Conservation (phyloP, 106 monocot species). For the Acanthochlamys bracteata region DNA sequence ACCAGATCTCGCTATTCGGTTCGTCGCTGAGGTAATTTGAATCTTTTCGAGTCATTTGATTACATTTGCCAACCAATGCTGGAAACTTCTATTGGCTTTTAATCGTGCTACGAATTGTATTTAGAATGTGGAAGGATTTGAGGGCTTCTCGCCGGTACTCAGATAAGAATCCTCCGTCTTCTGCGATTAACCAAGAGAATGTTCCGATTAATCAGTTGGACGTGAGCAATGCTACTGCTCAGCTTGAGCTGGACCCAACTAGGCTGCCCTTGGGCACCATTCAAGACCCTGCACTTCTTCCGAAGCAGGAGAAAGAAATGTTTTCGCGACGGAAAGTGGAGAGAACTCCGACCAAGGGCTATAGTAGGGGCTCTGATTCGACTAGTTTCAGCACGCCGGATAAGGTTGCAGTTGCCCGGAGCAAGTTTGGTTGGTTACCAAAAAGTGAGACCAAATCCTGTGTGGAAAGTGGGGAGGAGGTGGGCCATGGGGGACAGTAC, state of each 20-base stretch:
- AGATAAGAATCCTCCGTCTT: slow-evolving; percentile 11
- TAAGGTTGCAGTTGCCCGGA: slow-evolving; percentile 24
- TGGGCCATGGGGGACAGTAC: slow-evolving; percentile 3
- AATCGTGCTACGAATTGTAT: background rate
- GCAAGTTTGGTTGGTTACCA: slow-evolving; percentile 60
- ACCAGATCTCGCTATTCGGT: slow-evolving; percentile 36
- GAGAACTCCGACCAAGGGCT: slow-evolving; percentile 50
- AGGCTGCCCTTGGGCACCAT: slow-evolving; percentile 62
- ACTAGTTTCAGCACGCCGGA: slow-evolving; percentile 64
- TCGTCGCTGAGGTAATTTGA: slow-evolving; percentile 49
- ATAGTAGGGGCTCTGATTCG: slow-evolving; percentile 13
- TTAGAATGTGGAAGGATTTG: slow-evolving; percentile 76
- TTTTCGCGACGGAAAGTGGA: slow-evolving; percentile 28
- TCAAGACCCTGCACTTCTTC: slow-evolving; percentile 29
- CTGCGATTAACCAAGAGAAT: slow-evolving; percentile 59
- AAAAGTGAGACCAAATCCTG: slow-evolving; percentile 22
- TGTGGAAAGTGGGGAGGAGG: slow-evolving; percentile 9
- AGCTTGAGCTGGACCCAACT: slow-evolving; percentile 25
- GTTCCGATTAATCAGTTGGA: slow-evolving; percentile 24
- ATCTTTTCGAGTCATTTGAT: background rate
- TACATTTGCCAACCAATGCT: background rate
- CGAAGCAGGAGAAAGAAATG: slow-evolving; percentile 19
- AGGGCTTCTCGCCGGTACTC: slow-evolving; percentile 34
- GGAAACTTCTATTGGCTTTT: background rate
- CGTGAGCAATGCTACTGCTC: background rate